Conservation (phyloP, 1,284 basidiomycete genomes). For the Mycena citricolor region DNA sequence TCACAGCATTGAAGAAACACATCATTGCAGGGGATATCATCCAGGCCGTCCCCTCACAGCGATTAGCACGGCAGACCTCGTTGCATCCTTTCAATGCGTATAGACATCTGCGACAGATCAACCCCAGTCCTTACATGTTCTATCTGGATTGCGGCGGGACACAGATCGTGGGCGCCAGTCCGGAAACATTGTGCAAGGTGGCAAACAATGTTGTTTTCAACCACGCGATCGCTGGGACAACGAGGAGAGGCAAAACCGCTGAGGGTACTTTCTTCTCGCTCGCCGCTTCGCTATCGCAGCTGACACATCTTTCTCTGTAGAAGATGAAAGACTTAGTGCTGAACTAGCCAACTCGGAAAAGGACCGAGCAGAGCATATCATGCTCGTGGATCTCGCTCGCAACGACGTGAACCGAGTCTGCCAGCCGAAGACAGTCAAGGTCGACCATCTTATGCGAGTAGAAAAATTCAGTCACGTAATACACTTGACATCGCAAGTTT, state of each 20-base stretch:
- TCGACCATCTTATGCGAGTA: slow-evolving; percentile 92
- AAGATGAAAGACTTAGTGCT: slow-evolving; percentile 82
- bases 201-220: slow-evolving; percentile 92
- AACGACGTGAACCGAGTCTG: slow-evolving; percentile 99
- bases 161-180: slow-evolving; percentile 95
- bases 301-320: slow-evolving; percentile 43
- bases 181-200: slow-evolving; percentile 97
- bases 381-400: slow-evolving; percentile 98
- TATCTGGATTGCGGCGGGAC: slow-evolving; percentile 93
- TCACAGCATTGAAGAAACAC: slow-evolving; percentile 90
- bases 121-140: slow-evolving; percentile 99
- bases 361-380: slow-evolving; percentile 97
- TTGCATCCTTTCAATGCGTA: slow-evolving; percentile 98
- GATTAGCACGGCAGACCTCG: slow-evolving; percentile 80
- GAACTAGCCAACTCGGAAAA: slow-evolving; percentile 85
- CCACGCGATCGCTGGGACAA: slow-evolving; percentile 98
- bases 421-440: slow-evolving; percentile 92
- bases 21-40: slow-evolving; percentile 98
- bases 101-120: slow-evolving; percentile 89
- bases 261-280: slow-evolving; percentile 59
- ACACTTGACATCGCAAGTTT: slow-evolving; percentile 95
- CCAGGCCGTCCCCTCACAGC: slow-evolving; percentile 96
- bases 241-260: slow-evolving; percentile 79
- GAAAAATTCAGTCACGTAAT: slow-evolving; percentile 99
- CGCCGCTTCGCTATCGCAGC: slow-evolving; percentile 9